Percentiles rank a stretch among this genome's conserved stretches.
phyloP scores from a whole-genome alignment of 441 rosid genomes.

The Jatropha podagrica region DNA sequence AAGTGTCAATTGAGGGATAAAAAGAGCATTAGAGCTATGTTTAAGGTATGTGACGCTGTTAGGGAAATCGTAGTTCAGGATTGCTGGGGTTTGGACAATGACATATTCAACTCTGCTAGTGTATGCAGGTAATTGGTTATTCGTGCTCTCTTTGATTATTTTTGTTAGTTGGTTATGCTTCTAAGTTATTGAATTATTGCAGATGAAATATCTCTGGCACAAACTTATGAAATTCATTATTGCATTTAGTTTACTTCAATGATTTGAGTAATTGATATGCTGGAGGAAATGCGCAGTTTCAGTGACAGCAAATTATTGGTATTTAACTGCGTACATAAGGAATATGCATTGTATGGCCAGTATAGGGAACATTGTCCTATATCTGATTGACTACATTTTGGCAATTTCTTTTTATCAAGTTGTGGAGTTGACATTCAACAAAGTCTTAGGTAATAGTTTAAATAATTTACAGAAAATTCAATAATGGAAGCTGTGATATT shows the following conservation, averaged over 20 bases:
- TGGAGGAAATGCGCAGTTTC: neutral
- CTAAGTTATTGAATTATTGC: slow-evolving; percentile 6
- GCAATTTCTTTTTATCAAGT: neutral
- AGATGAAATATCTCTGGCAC: neutral
- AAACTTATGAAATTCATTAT: neutral
- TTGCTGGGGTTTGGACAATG: slow-evolving; percentile 79
- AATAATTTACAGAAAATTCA: neutral
- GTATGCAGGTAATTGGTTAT: slow-evolving; percentile 54
- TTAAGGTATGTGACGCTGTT: slow-evolving; percentile 56
- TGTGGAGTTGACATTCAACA: neutral
- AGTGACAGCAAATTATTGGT: neutral
- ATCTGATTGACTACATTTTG: neutral
- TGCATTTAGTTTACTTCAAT: neutral
- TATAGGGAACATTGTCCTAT: neutral
- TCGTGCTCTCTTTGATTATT: slow-evolving; percentile 5
- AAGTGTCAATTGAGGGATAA: slow-evolving; percentile 66
- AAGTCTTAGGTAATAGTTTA: neutral
- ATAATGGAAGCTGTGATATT: neutral
- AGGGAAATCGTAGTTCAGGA: slow-evolving; percentile 60
- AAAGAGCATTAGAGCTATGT: slow-evolving; percentile 52
- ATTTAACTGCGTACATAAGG: neutral
- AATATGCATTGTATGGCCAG: neutral
- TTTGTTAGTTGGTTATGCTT: slow-evolving; percentile 15
- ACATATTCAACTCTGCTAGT: slow-evolving; percentile 53
- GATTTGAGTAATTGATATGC: slow-evolving; percentile 6